Evolutionary conservation across 2,329 filamentous ascomycete genomes (phyloP), one percentile per base, ranked within the genome.

Genomic region (Fragosphaeria purpurea): DNA sequence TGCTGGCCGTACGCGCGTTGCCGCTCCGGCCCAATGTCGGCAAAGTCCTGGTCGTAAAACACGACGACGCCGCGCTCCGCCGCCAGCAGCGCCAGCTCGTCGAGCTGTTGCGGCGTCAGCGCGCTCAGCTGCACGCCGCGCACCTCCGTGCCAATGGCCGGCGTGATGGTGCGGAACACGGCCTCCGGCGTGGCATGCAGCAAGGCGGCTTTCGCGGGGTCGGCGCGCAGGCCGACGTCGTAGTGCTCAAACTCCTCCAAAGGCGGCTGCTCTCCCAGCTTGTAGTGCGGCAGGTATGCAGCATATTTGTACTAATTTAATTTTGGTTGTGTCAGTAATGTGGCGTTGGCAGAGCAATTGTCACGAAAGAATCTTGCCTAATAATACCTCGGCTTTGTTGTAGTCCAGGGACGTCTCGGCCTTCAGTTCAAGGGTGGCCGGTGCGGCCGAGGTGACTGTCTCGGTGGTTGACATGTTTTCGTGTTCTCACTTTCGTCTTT

Each of bases 1-100:
- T 74, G 67, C 52, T 68, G 63, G 44, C 72, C 72, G 3, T 74
- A 58, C 13, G 64, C 58, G 6, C 68, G 65, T 50, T 72, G 66
- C 7, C 63, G 56, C 39, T 65, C 65, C 0, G 61, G 69, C 1
- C 55, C 55, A 44, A 52, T 53, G 35, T 53, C 53, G 48, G 59
- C 52, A 50, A 54, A 65, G 54, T 72, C 67, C 51, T 74, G 71
- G 44, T 65, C 61, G 8, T 65, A 63, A 30, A 54, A 52, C 7
- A 54, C 33, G 12, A 54, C 46, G 12, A 50, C 50, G 9, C 52
- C 52, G 34, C 52, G 52, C 44, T 54, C 50, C 5, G 52, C 49
- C 4, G 50, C 33, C 31, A 52, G 38, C 2, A 54, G 38, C 0
- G 52, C 52, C 5, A 54, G 33, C 47, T 54, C 52, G 41, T 54